Conservation (phyloP, 2,329 filamentous ascomycete genomes). For the Hymenoscyphus fraxineus region DNA sequence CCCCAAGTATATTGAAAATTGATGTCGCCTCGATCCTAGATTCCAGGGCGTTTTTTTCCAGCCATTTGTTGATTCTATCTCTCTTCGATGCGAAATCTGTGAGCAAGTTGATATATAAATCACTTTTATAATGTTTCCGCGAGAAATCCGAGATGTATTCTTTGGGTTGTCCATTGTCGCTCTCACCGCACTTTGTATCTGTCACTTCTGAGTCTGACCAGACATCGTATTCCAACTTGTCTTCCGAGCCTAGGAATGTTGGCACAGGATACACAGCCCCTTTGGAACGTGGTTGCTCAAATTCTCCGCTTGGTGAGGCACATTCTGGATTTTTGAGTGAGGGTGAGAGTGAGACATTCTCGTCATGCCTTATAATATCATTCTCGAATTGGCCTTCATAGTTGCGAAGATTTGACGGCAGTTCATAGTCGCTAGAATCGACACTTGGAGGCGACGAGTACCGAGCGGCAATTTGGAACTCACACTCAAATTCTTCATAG, state of each 20-base stretch:
- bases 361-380: not conserved
- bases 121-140: conserved; percentile 8
- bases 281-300: not conserved
- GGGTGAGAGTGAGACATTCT: too few species aligned
- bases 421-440: conserved; percentile 14
- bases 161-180: not conserved
- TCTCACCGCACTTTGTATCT: conserved; percentile 9
- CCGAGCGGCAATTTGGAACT: conserved; percentile 17
- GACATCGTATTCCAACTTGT: conserved; percentile 1
- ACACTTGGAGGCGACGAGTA: conserved; percentile 14
- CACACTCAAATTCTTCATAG: conserved; percentile 16
- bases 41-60: conserved; percentile 19
- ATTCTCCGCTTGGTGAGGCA: not conserved
- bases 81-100: conserved; percentile 24
- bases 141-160: conserved; percentile 4
- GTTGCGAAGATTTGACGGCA: conserved; percentile 10
- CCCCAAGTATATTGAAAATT: conserved; percentile 18
- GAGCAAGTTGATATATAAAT: conserved; percentile 18
- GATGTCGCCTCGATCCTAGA: conserved; percentile 22
- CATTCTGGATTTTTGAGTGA: not conserved
- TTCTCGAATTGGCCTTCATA: not conserved
- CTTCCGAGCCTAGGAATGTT: not conserved
- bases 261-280: not conserved
- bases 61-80: conserved; percentile 27
- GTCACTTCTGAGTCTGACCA: conserved; percentile 18